Evolutionary conservation across 768 basidiomycete species (phyloP), one percentile per base, ranked within the genome.

Genomic region (Rhodotorula paludigena): DNA sequence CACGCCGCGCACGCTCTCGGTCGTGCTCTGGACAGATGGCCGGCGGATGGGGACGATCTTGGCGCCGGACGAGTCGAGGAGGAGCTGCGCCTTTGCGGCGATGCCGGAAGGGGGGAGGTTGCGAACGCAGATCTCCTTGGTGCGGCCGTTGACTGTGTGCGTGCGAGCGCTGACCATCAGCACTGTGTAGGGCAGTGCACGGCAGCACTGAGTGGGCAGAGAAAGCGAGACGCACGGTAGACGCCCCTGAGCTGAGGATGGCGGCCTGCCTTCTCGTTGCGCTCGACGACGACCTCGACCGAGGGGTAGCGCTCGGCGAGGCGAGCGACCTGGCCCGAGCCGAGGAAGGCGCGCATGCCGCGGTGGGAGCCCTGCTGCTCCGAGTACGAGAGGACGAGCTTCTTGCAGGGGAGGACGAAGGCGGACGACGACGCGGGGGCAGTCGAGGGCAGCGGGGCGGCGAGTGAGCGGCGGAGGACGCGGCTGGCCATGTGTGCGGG

Each of bases 61-160:
- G 52, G 87, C 85, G 32, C 92, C 92, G 11, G 89, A 91, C 41
- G 91, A 85, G 78, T 91, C 90, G 56, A 94, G 84, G 47, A 93
- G 81, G 36, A 94, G 84, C 71, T 88, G 82, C 62, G 91, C 84
- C 79, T 93, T 94, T 77, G 85, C 81, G 71, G 85, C 82, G 74
- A 94, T 85, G 32, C 84, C 85, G 54, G 82, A 85, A 65, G 87
- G 85, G 75, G 90, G 85, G 68, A 90, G 84, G 42, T 83, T 83
- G 67, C 89, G 87, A 52, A 93, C 82, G 57, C 88, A 84, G 55
- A 94, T 83, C 77, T 91, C 90, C 81, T 94, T 94, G 79, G 91
- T 89, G 61, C 89, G 84, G 78, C 85, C 84, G 78, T 92, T 93
- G 74, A 85, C 92, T 94, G 77, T 23, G 25, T 3, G 38, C 35